Evolutionary conservation across 2,329 filamentous ascomycete genomes (phyloP).

Genomic region (Pseudocercospora macadamiae): DNA sequence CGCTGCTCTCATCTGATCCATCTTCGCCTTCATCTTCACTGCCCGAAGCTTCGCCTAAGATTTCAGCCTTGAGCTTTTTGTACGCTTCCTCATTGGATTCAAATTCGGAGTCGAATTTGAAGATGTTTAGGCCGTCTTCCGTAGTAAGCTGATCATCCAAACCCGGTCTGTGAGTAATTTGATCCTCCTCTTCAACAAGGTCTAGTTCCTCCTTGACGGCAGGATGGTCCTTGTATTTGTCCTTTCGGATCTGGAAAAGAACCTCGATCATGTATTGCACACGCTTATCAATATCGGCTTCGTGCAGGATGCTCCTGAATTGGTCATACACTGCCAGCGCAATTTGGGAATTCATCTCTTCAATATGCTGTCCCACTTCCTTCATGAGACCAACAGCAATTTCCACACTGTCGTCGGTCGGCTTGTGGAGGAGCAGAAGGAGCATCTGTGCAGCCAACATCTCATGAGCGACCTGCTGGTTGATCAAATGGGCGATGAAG

Average conservation of each 20-base stretch:
- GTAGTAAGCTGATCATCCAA: conserved; percentile 83
- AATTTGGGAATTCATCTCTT: conserved; percentile 91
- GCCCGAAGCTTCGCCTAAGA: conserved; percentile 77
- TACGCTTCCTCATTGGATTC: conserved; percentile 91
- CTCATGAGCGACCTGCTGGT: conserved; percentile 94
- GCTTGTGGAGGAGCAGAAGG: conserved; percentile 88
- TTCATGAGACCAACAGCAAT: conserved; percentile 92
- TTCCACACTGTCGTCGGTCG: conserved; percentile 95
- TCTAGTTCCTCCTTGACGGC: conserved; percentile 91
- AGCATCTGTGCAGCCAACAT: conserved; percentile 91
- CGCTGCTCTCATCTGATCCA: conserved; percentile 54
- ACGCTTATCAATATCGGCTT: conserved; percentile 94
- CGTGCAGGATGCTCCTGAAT: conserved; percentile 91
- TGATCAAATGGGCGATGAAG: conserved; percentile 93
- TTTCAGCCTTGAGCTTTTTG: conserved; percentile 86
- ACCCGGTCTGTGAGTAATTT: conserved; percentile 86
- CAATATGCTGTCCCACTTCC: conserved; percentile 90
- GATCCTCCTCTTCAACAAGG: conserved; percentile 94
- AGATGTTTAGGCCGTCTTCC: conserved; percentile 88
- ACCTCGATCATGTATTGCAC: conserved; percentile 99
- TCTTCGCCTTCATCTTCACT: conserved; percentile 78
- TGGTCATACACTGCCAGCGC: conserved; percentile 92
- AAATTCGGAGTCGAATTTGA: conserved; percentile 90
- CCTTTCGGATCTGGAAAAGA: conserved; percentile 92
- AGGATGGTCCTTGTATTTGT: conserved; percentile 94